These are phyloP conservation scores for Gossypium bickii DNA, from an alignment of 345 rosid species.

Conservation along the genomic window DNA sequence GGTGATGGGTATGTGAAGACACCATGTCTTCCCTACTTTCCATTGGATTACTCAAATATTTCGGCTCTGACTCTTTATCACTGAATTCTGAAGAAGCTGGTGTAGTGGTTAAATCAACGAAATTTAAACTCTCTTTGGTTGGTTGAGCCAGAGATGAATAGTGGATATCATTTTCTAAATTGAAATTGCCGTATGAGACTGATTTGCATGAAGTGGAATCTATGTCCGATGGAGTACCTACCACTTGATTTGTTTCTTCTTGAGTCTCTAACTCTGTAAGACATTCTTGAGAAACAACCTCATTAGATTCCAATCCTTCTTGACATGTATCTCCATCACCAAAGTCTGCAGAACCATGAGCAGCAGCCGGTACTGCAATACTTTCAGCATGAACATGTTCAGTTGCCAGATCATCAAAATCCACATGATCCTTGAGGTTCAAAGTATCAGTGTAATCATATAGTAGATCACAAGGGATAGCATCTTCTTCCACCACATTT, in stretches of 20 bases:
- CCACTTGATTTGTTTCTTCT: constrained; percentile 23
- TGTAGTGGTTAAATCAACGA: constrained; percentile 14
- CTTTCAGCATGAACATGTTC: constrained; percentile 21
- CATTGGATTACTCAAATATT: constrained; percentile 26
- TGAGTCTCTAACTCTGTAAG: constrained; percentile 26
- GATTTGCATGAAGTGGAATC: constrained; percentile 15
- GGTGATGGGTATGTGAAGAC: constrained; percentile 17
- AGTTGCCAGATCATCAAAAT: constrained; percentile 28
- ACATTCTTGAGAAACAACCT: constrained; percentile 8
- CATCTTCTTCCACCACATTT: constrained; percentile 20
- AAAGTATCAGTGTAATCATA: constrained; percentile 22
- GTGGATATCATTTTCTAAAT: constrained; percentile 17
- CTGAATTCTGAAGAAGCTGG: constrained; percentile 26
- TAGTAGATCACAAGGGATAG: constrained; percentile 21
- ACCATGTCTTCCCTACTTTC: constrained; percentile 28
- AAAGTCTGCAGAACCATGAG: constrained; percentile 13
- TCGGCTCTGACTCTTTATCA: constrained; percentile 30
- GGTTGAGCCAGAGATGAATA: constrained; percentile 17
- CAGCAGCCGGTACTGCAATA: constrained; percentile 19
- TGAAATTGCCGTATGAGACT: constrained; percentile 16
- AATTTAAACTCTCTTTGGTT: constrained; percentile 7
- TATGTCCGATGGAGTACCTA: constrained; percentile 19
- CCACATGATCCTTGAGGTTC: constrained; percentile 25
- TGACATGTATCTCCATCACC: constrained; percentile 23
- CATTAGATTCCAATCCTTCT: constrained; percentile 26